Percentiles rank a stretch among this genome's conserved stretches.
phyloP scores from a whole-genome alignment of 345 rosid genomes.

The Angophora floribunda region DNA sequence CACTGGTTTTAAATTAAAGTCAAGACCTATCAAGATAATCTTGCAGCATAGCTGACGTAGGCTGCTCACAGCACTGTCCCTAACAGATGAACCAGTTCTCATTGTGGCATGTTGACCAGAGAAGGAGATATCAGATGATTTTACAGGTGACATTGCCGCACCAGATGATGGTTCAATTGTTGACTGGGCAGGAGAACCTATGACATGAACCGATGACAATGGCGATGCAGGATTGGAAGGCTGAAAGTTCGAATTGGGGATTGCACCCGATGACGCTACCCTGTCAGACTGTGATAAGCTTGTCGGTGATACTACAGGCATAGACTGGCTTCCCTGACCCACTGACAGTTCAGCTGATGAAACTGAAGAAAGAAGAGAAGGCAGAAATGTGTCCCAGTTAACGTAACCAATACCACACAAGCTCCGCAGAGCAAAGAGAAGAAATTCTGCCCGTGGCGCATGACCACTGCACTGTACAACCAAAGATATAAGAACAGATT shows the following conservation, averaged over 20 bases:
- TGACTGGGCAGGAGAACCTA: slow-evolving; percentile 74
- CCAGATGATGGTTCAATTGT: slow-evolving; percentile 51
- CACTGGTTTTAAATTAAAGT: slow-evolving; percentile 64
- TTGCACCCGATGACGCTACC: slow-evolving; percentile 32
- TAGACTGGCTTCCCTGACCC: slow-evolving; percentile 51
- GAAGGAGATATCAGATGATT: slow-evolving; percentile 37
- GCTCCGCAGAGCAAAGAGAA: slow-evolving; percentile 79
- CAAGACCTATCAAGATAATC: slow-evolving; percentile 72
- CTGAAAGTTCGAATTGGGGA: slow-evolving; percentile 51
- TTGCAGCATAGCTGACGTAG: slow-evolving; percentile 87
- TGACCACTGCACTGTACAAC: slow-evolving; percentile 76
- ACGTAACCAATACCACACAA: slow-evolving; percentile 64
- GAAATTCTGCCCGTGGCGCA: slow-evolving; percentile 87
- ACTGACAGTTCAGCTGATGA: slow-evolving; percentile 60
- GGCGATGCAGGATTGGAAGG: slow-evolving; percentile 55
- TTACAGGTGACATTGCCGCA: slow-evolving; percentile 45
- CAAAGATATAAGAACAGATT: slow-evolving; percentile 67
- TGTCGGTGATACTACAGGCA: slow-evolving; percentile 41
- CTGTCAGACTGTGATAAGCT: slow-evolving; percentile 55
- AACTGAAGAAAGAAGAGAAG: slow-evolving; percentile 76
- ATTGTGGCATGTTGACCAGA: slow-evolving; percentile 33
- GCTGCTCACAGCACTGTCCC: slow-evolving; percentile 62
- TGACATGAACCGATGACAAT: slow-evolving; percentile 56
- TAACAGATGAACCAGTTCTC: slow-evolving; percentile 32
- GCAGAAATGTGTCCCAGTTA: slow-evolving; percentile 86